Conservation (phyloP, 306 rosid species). For the Pyrus betulifolia region DNA sequence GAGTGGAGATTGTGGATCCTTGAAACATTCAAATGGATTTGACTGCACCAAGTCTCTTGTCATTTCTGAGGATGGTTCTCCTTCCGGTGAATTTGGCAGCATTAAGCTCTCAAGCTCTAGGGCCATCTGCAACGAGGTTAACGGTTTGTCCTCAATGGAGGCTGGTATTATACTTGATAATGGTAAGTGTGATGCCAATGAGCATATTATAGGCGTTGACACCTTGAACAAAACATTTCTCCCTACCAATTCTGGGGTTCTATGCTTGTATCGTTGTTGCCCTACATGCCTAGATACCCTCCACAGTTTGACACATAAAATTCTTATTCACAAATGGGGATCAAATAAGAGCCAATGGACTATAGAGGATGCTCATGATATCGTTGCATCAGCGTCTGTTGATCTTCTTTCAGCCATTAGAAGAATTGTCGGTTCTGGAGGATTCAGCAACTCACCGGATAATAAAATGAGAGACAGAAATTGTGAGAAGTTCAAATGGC, state of each 20-base stretch:
- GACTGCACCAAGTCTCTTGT: conserved; percentile 13
- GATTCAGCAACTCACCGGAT: conserved; percentile 10
- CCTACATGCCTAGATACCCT: conserved; percentile 48
- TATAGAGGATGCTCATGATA: conserved; percentile 68
- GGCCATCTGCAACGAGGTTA: conserved; percentile 12
- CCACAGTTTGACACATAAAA: conserved; percentile 27
- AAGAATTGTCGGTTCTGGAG: conserved; percentile 31
- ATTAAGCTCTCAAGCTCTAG: conserved; percentile 18
- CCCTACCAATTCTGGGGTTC: conserved; percentile 27
- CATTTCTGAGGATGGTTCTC: conserved; percentile 22
- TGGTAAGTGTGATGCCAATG: conserved; percentile 16
- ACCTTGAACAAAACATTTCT: conserved; percentile 20
- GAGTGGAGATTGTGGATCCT: conserved; percentile 19
- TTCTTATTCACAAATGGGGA: conserved; percentile 33
- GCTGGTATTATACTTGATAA: conserved; percentile 14
- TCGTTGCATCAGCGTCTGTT: conserved; percentile 56
- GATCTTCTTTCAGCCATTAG: conserved; percentile 64
- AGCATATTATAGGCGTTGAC: conserved; percentile 14
- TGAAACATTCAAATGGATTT: conserved; percentile 26
- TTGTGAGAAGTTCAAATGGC: conserved; percentile 15
- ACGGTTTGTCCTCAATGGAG: conserved; percentile 14
- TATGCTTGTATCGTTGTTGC: conserved; percentile 74
- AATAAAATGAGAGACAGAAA: conserved; percentile 18
- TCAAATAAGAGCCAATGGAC: conserved; percentile 34
- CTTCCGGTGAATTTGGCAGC: conserved; percentile 15